Conservation (phyloP, 148 eudicot species). For the Diospyros kaki region DNA sequence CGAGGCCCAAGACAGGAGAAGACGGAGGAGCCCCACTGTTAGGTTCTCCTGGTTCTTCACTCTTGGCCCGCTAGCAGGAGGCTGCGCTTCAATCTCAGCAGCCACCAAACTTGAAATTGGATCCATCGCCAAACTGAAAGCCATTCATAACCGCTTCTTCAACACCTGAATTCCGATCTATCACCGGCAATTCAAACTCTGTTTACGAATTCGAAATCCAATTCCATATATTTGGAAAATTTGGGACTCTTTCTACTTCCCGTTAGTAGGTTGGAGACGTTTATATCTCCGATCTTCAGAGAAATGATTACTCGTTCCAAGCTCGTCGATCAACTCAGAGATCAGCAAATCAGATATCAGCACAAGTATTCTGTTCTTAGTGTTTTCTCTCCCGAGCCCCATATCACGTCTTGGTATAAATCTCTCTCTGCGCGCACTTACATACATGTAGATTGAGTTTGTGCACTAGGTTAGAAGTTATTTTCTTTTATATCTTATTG, state of each 20-base stretch:
- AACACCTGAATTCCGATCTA: constrained; percentile 1
- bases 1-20: too few relatives aligned
- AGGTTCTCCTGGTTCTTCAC: too few relatives aligned
- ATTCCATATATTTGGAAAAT: neutral
- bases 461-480: neutral
- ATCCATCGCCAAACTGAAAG: too few relatives aligned
- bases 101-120: too few relatives aligned
- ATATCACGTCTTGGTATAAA: constrained; percentile 31
- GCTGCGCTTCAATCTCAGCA: too few relatives aligned
- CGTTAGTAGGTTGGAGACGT: neutral
- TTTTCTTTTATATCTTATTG: neutral
- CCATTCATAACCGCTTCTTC: neutral
- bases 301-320: constrained; percentile 50
- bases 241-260: neutral
- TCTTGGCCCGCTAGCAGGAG: too few relatives aligned
- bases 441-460: neutral
- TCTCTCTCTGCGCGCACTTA: neutral
- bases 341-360: constrained; percentile 39
- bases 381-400: constrained; percentile 44
- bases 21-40: too few relatives aligned
- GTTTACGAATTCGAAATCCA: neutral
- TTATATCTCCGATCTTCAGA: neutral
- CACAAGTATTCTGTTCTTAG: constrained; percentile 43
- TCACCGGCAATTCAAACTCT: neutral
- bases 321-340: constrained; percentile 46